Evolutionary conservation across 1,284 basidiomycete species (phyloP), one percentile per base, ranked within the genome.

Genomic region (Pseudozyma flocculosa): DNA sequence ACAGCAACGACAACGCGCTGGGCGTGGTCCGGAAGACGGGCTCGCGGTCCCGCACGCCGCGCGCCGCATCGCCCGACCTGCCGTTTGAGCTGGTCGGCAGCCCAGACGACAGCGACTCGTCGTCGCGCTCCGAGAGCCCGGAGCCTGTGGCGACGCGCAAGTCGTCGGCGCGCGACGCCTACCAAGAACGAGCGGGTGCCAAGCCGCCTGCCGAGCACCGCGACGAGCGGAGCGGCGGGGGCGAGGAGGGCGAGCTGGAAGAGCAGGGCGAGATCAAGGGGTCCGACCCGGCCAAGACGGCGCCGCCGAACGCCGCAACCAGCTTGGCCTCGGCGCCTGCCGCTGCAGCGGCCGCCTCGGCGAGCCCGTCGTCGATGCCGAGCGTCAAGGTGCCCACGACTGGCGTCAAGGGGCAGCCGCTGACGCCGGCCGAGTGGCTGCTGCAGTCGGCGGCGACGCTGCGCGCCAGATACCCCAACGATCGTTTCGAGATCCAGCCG

Each of bases 401-500:
- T 7, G 55, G 51, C 18, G 55, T 54, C 2, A 32, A 53, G 19
- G 17, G n/a, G 13, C 24, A 26, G 15, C 45, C 46, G 19, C 32
- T 39, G 9, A 47, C 45, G 23, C 54, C 60, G 17, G 91, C 91
- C 0, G 76, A 81, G 29, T 93, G 92, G 90, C 80, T 92, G 21
- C 79, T 81, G 22, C 72, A 75, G 26, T 86, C 88, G 5, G 83
- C 88, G 60, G 81, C 83, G 40, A 82, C 81, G 1, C 85, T 92
- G 80, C 85, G 87, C 71, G 77, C 79, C 15, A 85, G 83, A 78
- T 94, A 91, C 75, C 87, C 88, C 2, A 84, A 89, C 58, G 92
- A 97, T 76, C 84, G 80, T 48, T 92, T 97, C 72, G 70, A 74
- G 56, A 53, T 72, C 38, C 56, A 59, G 45, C 43, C 59, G 23